Evolutionary conservation across 2,329 filamentous ascomycete genomes (phyloP).

Genomic region (Botrytis byssoidea): DNA sequence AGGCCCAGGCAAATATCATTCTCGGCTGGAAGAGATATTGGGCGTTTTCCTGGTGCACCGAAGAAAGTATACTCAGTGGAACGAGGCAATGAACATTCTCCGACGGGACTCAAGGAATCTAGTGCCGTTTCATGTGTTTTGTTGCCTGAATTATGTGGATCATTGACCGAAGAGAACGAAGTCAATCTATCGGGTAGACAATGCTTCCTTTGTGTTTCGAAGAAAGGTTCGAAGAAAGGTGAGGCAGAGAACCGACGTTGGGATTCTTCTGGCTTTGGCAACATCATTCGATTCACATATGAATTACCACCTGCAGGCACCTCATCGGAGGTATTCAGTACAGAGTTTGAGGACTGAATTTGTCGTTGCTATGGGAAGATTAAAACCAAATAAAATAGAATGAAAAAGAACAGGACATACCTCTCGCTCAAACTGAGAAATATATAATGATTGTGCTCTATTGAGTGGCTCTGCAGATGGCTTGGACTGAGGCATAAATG

Average conservation of each 20-base stretch:
- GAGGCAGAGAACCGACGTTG: neutral
- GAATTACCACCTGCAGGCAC: neutral
- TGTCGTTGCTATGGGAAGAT: neutral
- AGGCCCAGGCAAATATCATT: conserved; percentile 14
- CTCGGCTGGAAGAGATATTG: conserved; percentile 15
- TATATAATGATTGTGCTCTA: conserved; percentile 21
- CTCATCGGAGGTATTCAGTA: neutral
- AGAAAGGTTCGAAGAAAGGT: neutral
- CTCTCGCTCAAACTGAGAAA: conserved; percentile 28
- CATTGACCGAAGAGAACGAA: neutral
- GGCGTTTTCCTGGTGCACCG: conserved; percentile 4
- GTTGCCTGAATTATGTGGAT: neutral
- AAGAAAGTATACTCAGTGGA: conserved; percentile 8
- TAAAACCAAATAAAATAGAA: neutral
- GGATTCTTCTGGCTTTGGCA: neutral
- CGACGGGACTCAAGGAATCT: neutral
- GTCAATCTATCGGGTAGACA: neutral
- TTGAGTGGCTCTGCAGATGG: conserved; percentile 9
- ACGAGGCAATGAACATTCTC: neutral
- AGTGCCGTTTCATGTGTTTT: neutral
- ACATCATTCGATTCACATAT: neutral
- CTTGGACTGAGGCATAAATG: conserved; percentile 19
- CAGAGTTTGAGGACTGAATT: neutral
- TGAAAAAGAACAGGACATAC: conserved; percentile 21
- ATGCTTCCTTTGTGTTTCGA: neutral